These are phyloP conservation scores for Synura sp. DNA, from an alignment of 352 stramenopile genomes.

Conservation along the genomic window DNA sequence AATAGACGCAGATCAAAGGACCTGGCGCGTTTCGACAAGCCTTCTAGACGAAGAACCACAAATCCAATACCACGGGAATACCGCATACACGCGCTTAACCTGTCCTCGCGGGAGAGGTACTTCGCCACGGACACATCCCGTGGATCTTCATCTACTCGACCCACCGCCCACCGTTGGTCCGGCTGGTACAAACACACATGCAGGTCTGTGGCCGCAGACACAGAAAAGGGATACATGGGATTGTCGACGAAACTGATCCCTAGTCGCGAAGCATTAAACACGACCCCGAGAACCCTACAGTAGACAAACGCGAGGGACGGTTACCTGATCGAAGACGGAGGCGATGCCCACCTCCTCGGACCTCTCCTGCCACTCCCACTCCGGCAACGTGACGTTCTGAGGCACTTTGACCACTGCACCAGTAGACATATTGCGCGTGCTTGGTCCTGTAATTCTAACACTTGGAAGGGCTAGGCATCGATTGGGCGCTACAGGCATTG, in stretches of 20 bases:
- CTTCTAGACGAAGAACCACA: neutral
- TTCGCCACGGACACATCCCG: neutral
- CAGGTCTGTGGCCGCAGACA: neutral
- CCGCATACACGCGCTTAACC: neutral
- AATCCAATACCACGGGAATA: slow-evolving; percentile 3
- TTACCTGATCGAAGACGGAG: too few relatives aligned
- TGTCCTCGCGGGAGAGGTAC: neutral
- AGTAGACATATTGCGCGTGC: too few relatives aligned
- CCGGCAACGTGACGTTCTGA: too few relatives aligned
- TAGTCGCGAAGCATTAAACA: too few relatives aligned
- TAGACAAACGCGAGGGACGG: too few relatives aligned
- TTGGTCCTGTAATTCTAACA: too few relatives aligned
- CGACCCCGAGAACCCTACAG: too few relatives aligned
- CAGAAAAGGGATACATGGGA: slow-evolving; percentile 31
- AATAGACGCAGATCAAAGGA: neutral
- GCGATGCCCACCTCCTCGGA: too few relatives aligned
- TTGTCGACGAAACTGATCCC: slow-evolving; percentile 39
- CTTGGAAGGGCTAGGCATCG: too few relatives aligned
- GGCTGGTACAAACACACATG: neutral
- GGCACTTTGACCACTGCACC: too few relatives aligned
- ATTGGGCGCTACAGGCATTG: too few relatives aligned
- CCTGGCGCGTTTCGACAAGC: neutral
- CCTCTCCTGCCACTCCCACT: too few relatives aligned
- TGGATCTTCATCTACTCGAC: neutral
- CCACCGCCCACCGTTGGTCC: neutral